Evolutionary conservation across 78 protist species (phyloP).

Genomic region (Emiliania huxleyi): DNA sequence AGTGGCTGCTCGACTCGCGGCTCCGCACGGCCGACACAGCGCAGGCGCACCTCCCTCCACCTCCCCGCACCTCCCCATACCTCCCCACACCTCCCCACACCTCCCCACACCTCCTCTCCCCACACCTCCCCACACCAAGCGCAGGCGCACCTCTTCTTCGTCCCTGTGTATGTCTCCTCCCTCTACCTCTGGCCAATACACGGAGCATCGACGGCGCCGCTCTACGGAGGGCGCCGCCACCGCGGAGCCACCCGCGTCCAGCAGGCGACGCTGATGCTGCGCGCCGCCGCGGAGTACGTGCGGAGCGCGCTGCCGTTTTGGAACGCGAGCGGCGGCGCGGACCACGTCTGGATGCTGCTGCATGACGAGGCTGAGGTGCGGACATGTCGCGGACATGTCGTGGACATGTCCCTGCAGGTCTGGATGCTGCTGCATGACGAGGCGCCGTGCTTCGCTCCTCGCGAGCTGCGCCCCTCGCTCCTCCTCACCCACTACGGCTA

Average conservation of each 20-base stretch:
- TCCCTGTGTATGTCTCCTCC: not conserved
- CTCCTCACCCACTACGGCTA: conserved; percentile 14
- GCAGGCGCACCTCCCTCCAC: not conserved
- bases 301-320: not conserved
- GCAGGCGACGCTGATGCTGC: not conserved
- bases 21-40: not conserved
- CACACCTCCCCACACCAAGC: too few species aligned
- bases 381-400: too few species aligned
- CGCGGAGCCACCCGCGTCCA: not conserved
- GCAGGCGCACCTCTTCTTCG: conserved; percentile 26
- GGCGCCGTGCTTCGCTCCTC: conserved; percentile 4
- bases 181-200: not conserved
- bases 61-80: too few species aligned
- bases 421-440: conserved; percentile 5
- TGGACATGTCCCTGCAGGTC: too few species aligned
- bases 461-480: not conserved
- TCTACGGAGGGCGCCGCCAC: not conserved
- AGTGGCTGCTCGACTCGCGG: conserved; percentile 5
- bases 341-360: not conserved
- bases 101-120: too few species aligned
- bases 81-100: too few species aligned
- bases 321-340: not conserved
- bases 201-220: too few species aligned
- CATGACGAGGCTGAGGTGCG: conserved; percentile 27
- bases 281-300: not conserved